A percentile compares a stretch with the other conserved stretches of the same genome.
Evolutionary conservation across 768 basidiomycete genomes (phyloP).

Genomic region (Astraeus odoratus): DNA sequence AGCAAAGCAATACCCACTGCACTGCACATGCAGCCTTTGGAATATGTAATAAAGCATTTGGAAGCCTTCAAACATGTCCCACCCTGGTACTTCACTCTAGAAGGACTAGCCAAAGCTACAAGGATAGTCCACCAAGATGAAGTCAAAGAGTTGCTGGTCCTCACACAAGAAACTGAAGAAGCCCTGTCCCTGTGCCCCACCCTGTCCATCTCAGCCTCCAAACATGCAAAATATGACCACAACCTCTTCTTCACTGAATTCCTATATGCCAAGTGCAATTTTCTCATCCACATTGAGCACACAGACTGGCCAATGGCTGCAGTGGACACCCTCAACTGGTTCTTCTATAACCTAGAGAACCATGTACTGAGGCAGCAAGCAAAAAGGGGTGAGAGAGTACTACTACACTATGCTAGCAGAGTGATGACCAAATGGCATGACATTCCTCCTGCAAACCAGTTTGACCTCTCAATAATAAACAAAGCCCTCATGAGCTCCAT

Average conservation of each 20-base stretch:
- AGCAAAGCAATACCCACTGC: neutral
- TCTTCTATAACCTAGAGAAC: constrained; percentile 8
- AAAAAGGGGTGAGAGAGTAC: neutral
- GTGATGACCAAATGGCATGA: constrained; percentile 4
- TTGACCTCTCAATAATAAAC: too few relatives aligned
- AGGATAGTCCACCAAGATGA: neutral
- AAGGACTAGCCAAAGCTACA: neutral
- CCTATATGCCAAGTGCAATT: constrained; percentile 9
- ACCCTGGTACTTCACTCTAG: neutral
- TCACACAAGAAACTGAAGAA: too few relatives aligned
- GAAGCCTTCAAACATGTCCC: neutral
- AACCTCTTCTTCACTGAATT: constrained; percentile 17
- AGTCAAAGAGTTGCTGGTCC: too few relatives aligned
- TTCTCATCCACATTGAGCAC: neutral
- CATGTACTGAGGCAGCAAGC: neutral
- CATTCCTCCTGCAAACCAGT: too few relatives aligned
- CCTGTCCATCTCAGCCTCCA: neutral
- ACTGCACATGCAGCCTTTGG: too few relatives aligned
- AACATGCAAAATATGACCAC: constrained; percentile 5
- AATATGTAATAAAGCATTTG: neutral
- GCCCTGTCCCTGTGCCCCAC: too few relatives aligned
- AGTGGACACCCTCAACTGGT: neutral
- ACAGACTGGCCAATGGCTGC: neutral
- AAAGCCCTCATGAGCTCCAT: too few relatives aligned
- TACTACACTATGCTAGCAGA: neutral